Evolutionary conservation across 805 yeast genomes (phyloP), one percentile per base, ranked within the genome.

Genomic region (Cyberlindnera maclurae): DNA sequence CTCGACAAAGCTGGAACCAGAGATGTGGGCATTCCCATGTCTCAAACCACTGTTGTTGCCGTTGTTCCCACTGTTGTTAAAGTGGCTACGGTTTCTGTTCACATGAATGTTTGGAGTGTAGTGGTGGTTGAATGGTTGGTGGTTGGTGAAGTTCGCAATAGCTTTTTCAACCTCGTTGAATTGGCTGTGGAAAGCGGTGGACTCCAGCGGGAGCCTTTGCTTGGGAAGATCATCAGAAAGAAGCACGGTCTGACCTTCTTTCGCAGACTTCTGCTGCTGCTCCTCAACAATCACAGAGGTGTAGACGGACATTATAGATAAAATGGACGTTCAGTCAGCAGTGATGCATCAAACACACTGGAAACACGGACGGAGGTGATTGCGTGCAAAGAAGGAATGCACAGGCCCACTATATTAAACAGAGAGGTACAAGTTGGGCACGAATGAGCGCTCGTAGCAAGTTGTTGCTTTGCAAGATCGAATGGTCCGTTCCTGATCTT

Each of bases 71-170:
- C 35, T 29, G 29, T 39, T 32, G 33, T 40, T 31, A 28, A 36
- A 31, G 18, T 39, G 35, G 34, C 39, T 37, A 24, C 42, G 29
- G 34, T 39, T 47, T 42, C 47, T 46, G 30, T 45, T 48, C 18
- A 46, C 31, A 35, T 49, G 49, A 12, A 54, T 53, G 37, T 55
- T 55, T 31, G 59, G 60, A 13, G 59, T 57, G 38, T 55, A 55
- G 39, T 54, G 58, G 29, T 54, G 58, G 37, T 51, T 55, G 45
- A 52, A 55, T 12, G 50, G 58, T 37, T 55, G 59, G 34, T 54
- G 58, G 36, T 55, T 55, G 24, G 54, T 52, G 41, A 48, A 53
- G 35, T 55, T 55, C 0, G 58, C 35, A 12, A 55, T 49, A 16
- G 60, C 60, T 33, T 49, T 52, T 29, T 55, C 60, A 24, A 55